Evolutionary conservation across 176 grass and related monocot genomes (phyloP), one percentile per base, ranked within the genome.

Genomic region (Hyparrhenia diplandra): DNA sequence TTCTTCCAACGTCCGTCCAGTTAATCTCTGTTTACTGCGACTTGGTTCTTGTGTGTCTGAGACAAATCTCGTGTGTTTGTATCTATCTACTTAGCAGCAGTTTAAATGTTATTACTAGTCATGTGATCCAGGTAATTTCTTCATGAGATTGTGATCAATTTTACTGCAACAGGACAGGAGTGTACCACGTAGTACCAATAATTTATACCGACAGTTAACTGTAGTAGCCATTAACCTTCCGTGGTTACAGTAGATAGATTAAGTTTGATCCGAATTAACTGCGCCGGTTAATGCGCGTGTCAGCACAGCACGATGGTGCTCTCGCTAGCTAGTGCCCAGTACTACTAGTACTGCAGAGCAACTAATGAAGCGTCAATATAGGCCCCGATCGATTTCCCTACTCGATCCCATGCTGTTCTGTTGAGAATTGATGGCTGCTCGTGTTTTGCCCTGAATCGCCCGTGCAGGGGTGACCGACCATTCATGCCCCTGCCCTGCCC

Each of bases 51-150:
- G 78, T 89, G 8, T 34, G 3, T 34, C 5, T 37, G 43, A 8
- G 82, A 25, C 12, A 78, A 82, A 85, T 86, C 83, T 77, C 13
- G 39, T 69, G 71, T 76, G 63, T 45, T 29, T 70, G 34, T 62
- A 13, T 64, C 8, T 17, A 40, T 35, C 31, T 64, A 79, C 6
- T 1, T 40, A 40, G 36, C 6, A 37, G 27, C 60, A 29, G 20
- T 66, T 45, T 47, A 4, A 77, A 43, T 30, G 64, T 25, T n/a
- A 35, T 37, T 37, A 36, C 35, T 37, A 64, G 8, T 45, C 49
- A 77, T 65, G 79, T 90, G 86, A 30, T 14, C 21, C 35, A 64
- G 39, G 80, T 72, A 31, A 18, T 52, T 70, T 75, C 11, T 28
- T 8, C 13, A 17, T 71, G n/a, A 24, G 13, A 25, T 1, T 11